Base-by-base conservation (phyloP, 768 basidiomycete species). In the Dentipellis sp. region DNA sequence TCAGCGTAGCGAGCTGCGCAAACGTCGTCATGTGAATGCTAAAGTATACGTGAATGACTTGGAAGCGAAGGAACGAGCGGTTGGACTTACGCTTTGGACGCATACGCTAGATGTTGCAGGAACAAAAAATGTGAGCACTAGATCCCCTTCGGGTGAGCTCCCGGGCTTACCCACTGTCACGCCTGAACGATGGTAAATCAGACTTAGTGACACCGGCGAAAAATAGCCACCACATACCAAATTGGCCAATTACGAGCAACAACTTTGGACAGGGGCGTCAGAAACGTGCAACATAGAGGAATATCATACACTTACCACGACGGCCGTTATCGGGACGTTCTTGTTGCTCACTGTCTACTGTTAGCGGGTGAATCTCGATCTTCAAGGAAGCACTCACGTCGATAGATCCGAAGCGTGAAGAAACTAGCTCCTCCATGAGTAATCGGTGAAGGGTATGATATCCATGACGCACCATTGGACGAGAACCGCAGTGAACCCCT, bases 371-470 rank as follows among this genome's bases (percentile, higher is more conserved):
- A 5, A 4, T 3, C 10, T 23, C 12, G 0, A 16, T 8, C 11
- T n/a, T 12, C 29, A 14, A 8, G 23, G 10, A 22, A 50, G 3
- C 19, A 60, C 60, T 42, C 21, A 61, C 60, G 52, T 50, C 58
- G 63, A 54, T 57, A 63, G 4, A 66, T 57, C n/a, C 65, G 58
- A 34, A 45, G n/a, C 11, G 42, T 17, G 16, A 45, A 45, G 17
- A 45, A 45, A 16, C 42, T 45, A 17, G 19, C 16, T 9, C n/a
- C 42, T 17, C 9, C 42, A 45, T 45, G 42, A 17, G 19, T n/a
- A 4, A 45, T 6, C 12, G n/a, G 54, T 38, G 14, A 57, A 58
- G 51, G 60, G 63, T 54, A 62, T 45, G 17, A 16, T 45, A 16
- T n/a, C 6, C 22, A 29, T 23, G 16, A 50, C 49, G 23, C 23